phyloP scores from a whole-genome alignment of 495 filamentous ascomycete species.

The Penicillium paradoxum region DNA sequence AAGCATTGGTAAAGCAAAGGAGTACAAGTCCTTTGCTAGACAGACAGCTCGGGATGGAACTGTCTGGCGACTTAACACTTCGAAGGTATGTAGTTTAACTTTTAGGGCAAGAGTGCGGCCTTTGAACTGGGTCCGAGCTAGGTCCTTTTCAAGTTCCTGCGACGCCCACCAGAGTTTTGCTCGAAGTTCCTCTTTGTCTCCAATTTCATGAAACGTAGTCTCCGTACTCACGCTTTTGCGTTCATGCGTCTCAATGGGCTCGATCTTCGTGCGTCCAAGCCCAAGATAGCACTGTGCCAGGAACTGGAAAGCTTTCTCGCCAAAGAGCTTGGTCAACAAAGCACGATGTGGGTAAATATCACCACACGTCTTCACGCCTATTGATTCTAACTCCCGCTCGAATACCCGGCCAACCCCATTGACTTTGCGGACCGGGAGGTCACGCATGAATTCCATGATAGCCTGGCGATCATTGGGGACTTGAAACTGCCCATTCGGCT shows the following conservation, averaged over 20 bases:
- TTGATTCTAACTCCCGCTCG: constrained; percentile 83
- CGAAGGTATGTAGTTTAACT: constrained; percentile 90
- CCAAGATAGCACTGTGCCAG: constrained; percentile 81
- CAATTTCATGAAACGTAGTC: constrained; percentile 81
- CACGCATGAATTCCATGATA: constrained; percentile 80
- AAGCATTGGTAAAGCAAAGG: constrained; percentile 76
- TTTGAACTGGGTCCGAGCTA: constrained; percentile 74
- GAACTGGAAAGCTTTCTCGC: constrained; percentile 86
- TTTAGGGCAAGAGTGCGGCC: constrained; percentile 88
- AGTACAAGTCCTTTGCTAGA: constrained; percentile 76
- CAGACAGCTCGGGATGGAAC: constrained; percentile 66
- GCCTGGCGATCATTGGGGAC: constrained; percentile 63
- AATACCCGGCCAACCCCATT: constrained; percentile 93
- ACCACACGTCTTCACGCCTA: constrained; percentile 84
- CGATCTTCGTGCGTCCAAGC: constrained; percentile 79
- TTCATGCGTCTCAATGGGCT: constrained; percentile 85
- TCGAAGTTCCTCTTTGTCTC: constrained; percentile 59
- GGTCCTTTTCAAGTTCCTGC: constrained; percentile 84
- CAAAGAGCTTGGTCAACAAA: constrained; percentile 71
- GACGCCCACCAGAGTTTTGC: constrained; percentile 74
- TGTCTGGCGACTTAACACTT: constrained; percentile 80
- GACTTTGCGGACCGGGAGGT: constrained; percentile 80
- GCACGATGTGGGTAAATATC: constrained; percentile 77
- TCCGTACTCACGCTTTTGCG: constrained; percentile 94
- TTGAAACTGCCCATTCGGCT: constrained; percentile 88